A percentile compares a stretch with the other conserved stretches of the same genome.
These are phyloP conservation scores for Brassica carinata DNA, from an alignment of 345 rosid species.

Conservation along the genomic window DNA sequence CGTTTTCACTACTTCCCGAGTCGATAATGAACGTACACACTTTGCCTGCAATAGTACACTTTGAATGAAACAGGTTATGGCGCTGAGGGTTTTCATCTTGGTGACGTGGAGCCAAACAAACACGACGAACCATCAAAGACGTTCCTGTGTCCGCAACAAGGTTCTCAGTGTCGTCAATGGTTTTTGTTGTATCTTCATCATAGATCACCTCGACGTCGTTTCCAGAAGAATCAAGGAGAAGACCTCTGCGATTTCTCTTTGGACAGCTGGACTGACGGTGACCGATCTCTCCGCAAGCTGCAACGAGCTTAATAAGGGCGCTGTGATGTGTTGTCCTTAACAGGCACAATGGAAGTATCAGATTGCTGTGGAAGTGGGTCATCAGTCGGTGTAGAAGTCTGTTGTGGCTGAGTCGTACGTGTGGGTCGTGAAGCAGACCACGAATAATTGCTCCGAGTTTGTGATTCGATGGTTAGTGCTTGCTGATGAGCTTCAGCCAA, in stretches of 20 bases:
- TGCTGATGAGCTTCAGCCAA: no score
- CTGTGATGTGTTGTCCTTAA: neutral
- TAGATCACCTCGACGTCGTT: neutral
- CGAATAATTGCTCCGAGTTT: neutral
- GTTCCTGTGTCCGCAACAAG: neutral
- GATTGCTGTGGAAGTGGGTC: neutral
- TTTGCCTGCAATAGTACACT: neutral
- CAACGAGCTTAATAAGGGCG: neutral
- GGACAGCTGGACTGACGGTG: neutral
- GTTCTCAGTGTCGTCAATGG: neutral
- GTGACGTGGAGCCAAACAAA: neutral
- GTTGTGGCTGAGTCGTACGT: neutral
- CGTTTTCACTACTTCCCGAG: neutral
- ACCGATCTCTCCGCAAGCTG: neutral
- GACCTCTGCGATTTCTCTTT: neutral
- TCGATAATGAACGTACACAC: no score
- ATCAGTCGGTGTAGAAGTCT: neutral
- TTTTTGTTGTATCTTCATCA: neutral
- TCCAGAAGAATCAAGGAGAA: neutral
- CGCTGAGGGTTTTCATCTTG: neutral
- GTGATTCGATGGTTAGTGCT: neutral
- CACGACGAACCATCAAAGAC: neutral
- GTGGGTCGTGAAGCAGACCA: neutral
- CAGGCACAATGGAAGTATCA: neutral
- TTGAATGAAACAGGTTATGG: neutral